Evolutionary conservation across 2,329 filamentous ascomycete species (phyloP).

Genomic region (Nemania sp.): DNA sequence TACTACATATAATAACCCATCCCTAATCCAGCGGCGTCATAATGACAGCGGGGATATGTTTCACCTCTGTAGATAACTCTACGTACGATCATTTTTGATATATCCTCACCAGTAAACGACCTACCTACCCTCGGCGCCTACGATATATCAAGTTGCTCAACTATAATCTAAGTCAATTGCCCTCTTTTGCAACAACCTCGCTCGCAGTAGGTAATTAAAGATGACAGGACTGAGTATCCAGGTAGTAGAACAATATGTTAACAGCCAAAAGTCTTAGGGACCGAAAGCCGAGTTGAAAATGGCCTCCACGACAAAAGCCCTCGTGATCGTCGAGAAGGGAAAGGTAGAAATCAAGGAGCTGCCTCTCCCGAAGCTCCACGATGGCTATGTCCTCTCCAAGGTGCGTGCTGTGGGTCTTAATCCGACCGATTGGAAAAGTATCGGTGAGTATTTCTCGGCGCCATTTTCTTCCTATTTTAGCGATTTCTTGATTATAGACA

Average conservation of each 20-base stretch:
- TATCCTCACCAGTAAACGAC: background rate
- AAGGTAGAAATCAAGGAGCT: conserved; percentile 45
- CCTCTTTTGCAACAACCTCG: too few relatives aligned
- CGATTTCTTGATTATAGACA: too few relatives aligned
- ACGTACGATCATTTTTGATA: background rate
- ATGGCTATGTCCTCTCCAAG: conserved; percentile 51
- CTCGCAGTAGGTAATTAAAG: background rate
- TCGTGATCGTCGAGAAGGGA: conserved; percentile 39
- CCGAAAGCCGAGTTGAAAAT: conserved; percentile 15
- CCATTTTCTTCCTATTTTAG: too few relatives aligned
- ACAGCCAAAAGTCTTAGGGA: background rate
- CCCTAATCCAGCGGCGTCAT: background rate
- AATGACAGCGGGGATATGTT: background rate
- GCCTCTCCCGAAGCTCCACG: conserved; percentile 39
- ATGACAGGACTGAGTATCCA: too few relatives aligned
- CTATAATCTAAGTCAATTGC: background rate
- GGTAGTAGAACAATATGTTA: background rate
- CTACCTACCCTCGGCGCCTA: background rate
- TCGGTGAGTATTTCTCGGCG: too few relatives aligned
- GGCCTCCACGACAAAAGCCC: conserved; percentile 38
- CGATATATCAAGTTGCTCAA: background rate
- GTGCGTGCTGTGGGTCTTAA: conserved; percentile 53
- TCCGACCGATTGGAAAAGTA: conserved; percentile 53
- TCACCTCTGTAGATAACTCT: background rate
- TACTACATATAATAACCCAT: background rate